Evolutionary conservation across 2,329 filamentous ascomycete genomes (phyloP).

Genomic region (Aspergillus pseudoviridinutans): DNA sequence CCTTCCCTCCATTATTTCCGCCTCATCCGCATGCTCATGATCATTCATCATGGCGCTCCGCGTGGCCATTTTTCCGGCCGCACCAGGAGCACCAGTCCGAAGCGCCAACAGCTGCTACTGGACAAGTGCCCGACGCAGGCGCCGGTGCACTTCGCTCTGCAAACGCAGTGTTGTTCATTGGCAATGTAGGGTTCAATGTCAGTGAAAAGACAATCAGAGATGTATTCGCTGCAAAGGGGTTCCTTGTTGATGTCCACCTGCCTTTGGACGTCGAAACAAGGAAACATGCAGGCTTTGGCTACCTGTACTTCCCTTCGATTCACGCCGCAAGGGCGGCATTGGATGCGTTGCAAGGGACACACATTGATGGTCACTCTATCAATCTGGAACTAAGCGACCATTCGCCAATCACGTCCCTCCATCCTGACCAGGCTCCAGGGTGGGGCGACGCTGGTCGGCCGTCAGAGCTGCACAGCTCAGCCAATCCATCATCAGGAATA

Average conservation of each 20-base stretch:
- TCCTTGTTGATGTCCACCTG: slow-evolving; percentile 33
- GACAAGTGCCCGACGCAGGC: not conserved
- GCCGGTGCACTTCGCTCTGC: not conserved
- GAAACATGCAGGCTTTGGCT: slow-evolving; percentile 39
- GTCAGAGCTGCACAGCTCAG: not conserved
- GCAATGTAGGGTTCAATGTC: slow-evolving; percentile 38
- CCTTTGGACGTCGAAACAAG: slow-evolving; percentile 29
- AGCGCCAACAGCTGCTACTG: not conserved
- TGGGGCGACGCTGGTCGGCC: not conserved
- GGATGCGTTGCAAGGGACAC: slow-evolving; percentile 31
- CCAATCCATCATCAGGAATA: not conserved
- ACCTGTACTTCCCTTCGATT: slow-evolving; percentile 33
- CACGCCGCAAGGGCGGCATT: slow-evolving; percentile 35
- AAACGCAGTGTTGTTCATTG: slow-evolving; percentile 33
- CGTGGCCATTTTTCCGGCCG: not conserved
- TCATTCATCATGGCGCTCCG: not conserved
- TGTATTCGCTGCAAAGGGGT: slow-evolving; percentile 36
- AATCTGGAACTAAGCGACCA: slow-evolving; percentile 38
- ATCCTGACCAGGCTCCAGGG: not conserved
- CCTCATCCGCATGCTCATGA: not conserved
- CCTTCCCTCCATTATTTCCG: not conserved
- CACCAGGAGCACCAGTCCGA: not conserved
- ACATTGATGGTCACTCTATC: slow-evolving; percentile 38
- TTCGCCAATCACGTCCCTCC: slow-evolving; percentile 17
- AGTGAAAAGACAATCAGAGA: slow-evolving; percentile 32